Evolutionary conservation across 345 rosid species (phyloP).

Genomic region (Lagerstroemia speciosa): DNA sequence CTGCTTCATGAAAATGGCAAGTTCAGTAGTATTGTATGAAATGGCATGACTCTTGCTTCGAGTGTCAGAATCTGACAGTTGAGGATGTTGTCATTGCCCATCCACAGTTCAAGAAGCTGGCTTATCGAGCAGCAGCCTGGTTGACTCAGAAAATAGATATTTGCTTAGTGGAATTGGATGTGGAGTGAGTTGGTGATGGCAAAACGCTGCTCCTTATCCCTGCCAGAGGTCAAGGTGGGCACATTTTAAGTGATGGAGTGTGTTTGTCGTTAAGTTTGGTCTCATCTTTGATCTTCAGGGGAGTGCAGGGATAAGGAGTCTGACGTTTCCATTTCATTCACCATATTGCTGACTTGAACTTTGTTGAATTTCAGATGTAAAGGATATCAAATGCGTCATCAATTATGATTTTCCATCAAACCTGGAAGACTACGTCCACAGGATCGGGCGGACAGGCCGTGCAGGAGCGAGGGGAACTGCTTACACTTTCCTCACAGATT

Average conservation of each 20-base stretch:
- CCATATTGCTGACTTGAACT: constrained; percentile 11
- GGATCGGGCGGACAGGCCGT: constrained; percentile 97
- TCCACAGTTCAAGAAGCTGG: constrained; percentile 70
- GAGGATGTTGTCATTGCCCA: constrained; percentile 34
- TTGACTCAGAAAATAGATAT: constrained; percentile 42
- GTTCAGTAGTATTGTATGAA: constrained; percentile 13
- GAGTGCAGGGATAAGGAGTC: constrained; percentile 92
- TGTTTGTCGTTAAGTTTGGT: constrained; percentile 70
- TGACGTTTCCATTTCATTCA: constrained; percentile 9
- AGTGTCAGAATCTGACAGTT: constrained; percentile 45
- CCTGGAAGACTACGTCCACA: constrained; percentile 89
- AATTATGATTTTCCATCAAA: constrained; percentile 93
- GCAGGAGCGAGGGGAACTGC: constrained; percentile 98
- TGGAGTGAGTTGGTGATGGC: constrained; percentile 26
- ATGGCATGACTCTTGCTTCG: constrained; percentile 22
- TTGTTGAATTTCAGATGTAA: constrained; percentile 64
- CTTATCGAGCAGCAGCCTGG: constrained; percentile 59
- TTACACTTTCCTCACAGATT: constrained; percentile 69
- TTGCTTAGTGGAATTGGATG: constrained; percentile 29
- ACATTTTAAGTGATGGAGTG: constrained; percentile 61
- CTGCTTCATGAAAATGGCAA: not conserved
- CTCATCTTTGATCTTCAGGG: constrained; percentile 35
- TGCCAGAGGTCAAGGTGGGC: constrained; percentile 95
- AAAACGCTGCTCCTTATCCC: constrained; percentile 79
- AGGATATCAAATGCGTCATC: constrained; percentile 96